Percentiles rank a stretch among this genome's conserved stretches.
These are phyloP conservation scores for Coriaria nepalensis DNA, from an alignment of 306 rosid species.

Conservation along the genomic window DNA sequence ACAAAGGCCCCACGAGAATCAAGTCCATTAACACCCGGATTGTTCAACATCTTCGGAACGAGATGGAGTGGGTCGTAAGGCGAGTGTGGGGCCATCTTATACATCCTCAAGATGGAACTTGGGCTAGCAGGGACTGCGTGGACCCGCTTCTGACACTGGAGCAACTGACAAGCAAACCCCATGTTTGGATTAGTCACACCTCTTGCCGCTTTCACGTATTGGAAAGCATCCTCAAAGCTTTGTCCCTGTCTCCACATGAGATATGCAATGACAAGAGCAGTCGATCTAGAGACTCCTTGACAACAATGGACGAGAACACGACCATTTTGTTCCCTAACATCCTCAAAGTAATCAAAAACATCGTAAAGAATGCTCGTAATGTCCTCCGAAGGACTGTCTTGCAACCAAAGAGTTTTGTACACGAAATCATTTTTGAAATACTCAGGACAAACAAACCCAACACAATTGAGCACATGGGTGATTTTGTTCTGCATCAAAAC, in stretches of 20 bases:
- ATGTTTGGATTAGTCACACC: constrained; percentile 84
- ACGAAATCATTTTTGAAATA: constrained; percentile 74
- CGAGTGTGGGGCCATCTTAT: constrained; percentile 88
- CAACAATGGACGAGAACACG: constrained; percentile 89
- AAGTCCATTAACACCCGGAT: constrained; percentile 43
- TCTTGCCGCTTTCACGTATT: constrained; percentile 78
- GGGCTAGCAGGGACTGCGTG: constrained; percentile 79
- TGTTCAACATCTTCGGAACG: constrained; percentile 59
- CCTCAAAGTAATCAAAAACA: constrained; percentile 94
- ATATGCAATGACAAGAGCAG: constrained; percentile 80
- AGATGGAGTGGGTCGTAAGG: constrained; percentile 85
- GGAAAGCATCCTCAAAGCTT: constrained; percentile 85
- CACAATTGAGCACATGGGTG: constrained; percentile 86
- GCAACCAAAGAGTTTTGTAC: constrained; percentile 88
- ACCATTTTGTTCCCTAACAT: constrained; percentile 67
- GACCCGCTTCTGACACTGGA: constrained; percentile 95
- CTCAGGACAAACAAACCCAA: constrained; percentile 91
- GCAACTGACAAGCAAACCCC: constrained; percentile 84
- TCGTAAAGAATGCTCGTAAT: constrained; percentile 78
- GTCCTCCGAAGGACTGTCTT: constrained; percentile 79
- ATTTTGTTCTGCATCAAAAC: constrained; percentile 56
- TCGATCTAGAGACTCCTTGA: constrained; percentile 84
- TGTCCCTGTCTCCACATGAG: constrained; percentile 93
- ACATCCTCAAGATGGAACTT: constrained; percentile 63
- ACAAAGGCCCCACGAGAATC: constrained; percentile 93